Base-by-base conservation (phyloP, 345 rosid species). In the Citrus unshiu region DNA sequence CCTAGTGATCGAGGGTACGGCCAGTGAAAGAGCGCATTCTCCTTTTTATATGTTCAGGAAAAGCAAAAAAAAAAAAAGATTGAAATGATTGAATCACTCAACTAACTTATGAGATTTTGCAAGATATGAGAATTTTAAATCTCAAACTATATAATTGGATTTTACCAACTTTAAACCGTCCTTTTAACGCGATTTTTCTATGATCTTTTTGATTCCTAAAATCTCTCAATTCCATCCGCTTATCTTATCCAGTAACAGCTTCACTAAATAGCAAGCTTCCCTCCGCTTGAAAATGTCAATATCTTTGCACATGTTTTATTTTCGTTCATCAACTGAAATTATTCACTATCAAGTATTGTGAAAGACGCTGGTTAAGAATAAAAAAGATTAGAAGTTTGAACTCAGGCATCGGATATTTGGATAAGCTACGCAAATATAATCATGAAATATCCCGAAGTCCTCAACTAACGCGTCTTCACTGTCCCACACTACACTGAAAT, bases 221-320 rank as follows among this genome's bases (percentile, higher is more conserved):
- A 57, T 72, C 76, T 58, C 76, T 73, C 75, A 9, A 5, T 56
- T 71, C 2, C 30, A 72, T 6, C 75, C 62, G 34, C 30, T 69
- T 1, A 72, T 35, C 35, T 39, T 25, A 35, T 37, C 67, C 54
- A 9, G 13, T 5, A 72, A 58, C 65, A 29, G 10, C 49, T 57
- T 56, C 30, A n/a, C 25, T 64, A 63, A 29, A 63, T 18, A 6
- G 3, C 21, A 29, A 70, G 39, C 24, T 4, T 70, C 59, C 0
- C 40, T 49, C 37, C 0, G 3, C 0, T 29, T 29, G 21, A 59
- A 27, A 49, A 25, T 70, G 51, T 46, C 51, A 46, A 46, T 13
- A 46, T 46, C 51, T 3, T 13, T 13, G 13, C 51, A 46, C 18
- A 12, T 43, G 51, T 46, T 46, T 46, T 46, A 46, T 12, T 46